Percentiles rank a stretch among this genome's conserved stretches.
These are phyloP conservation scores for Gastrolobium villosum DNA, from an alignment of 306 rosid species.

Conservation along the genomic window DNA sequence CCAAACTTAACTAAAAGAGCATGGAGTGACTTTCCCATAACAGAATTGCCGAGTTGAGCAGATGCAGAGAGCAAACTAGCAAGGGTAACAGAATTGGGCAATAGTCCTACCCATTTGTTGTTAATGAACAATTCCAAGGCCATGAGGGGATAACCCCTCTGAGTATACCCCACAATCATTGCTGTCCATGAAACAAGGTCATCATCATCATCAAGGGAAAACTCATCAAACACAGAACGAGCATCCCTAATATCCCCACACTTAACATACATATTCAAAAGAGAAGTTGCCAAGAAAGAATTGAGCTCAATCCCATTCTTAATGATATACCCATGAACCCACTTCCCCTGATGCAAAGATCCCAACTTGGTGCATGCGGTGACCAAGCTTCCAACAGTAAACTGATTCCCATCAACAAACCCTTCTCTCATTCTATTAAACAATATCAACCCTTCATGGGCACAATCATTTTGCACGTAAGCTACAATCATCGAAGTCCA, in stretches of 20 bases:
- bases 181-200: constrained; percentile 83
- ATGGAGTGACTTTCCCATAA: constrained; percentile 68
- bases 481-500: constrained; percentile 87
- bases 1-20: constrained; percentile 63
- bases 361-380: constrained; percentile 66
- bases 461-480: constrained; percentile 76
- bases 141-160: constrained; percentile 60
- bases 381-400: constrained; percentile 68
- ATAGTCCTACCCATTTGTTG: constrained; percentile 54
- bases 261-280: constrained; percentile 79
- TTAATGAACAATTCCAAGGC: constrained; percentile 64
- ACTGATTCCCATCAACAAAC: constrained; percentile 62
- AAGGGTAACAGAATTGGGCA: constrained; percentile 71
- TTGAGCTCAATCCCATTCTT: constrained; percentile 60
- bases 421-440: constrained; percentile 78
- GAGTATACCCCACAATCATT: constrained; percentile 82
- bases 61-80: constrained; percentile 81
- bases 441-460: constrained; percentile 60
- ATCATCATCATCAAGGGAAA: constrained; percentile 46
- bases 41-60: constrained; percentile 57
- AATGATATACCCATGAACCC: constrained; percentile 72
- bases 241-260: constrained; percentile 74
- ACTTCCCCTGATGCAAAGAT: constrained; percentile 77
- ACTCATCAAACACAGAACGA: constrained; percentile 64
- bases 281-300: constrained; percentile 59